Base-by-base conservation (phyloP, 2,329 filamentous ascomycete species). In the Apiospora kogelbergensis region DNA sequence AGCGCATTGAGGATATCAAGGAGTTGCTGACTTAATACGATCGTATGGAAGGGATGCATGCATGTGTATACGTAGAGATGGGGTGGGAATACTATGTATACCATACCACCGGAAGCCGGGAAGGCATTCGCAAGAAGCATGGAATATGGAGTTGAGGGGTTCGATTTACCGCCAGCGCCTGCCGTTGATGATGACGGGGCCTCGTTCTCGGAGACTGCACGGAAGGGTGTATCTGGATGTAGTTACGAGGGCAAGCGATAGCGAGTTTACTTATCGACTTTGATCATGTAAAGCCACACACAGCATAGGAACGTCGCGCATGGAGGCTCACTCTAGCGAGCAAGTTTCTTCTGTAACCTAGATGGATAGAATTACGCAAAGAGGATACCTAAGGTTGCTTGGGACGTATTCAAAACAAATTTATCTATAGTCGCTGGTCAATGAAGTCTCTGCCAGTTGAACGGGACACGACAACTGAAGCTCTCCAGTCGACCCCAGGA, bases 1-100 rank as follows among this genome's bases (percentile, higher is more conserved):
- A 96, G 79, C 86, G 94, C 46, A 95, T 98, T 72, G 95, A 98
- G 79, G 96, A 99, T 81, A 94, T 98, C 73, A 95, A 92, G 80
- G 93, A 98, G 80, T 83, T 99, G 73, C 86, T 99, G 64, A 94
- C 91, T 75, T 89, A 79, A 69, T 22, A 48, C 17, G 40, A 42
- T 15, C 40, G 45, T 17, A 26, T 15, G 1, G 46, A 30, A 53
- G 11, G 22, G 30, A 37, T 60, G 9, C 30, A 60, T 33, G 48
- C 48, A 33, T 53, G 17, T 15, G 42, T 67, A 11, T 24, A 2
- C 26, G 11, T 40, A 33, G 33, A 33, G 33, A 33, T 33, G 33
- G 33, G 33, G 33, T 33, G 33, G 33, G 33, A 33, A 33, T 33
- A 33, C 33, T 30, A 17, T 57, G 26, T 57, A 53, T 17, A 53